phyloP scores from a whole-genome alignment of 2,329 filamentous ascomycete species.

The Fusarium floridanum region DNA sequence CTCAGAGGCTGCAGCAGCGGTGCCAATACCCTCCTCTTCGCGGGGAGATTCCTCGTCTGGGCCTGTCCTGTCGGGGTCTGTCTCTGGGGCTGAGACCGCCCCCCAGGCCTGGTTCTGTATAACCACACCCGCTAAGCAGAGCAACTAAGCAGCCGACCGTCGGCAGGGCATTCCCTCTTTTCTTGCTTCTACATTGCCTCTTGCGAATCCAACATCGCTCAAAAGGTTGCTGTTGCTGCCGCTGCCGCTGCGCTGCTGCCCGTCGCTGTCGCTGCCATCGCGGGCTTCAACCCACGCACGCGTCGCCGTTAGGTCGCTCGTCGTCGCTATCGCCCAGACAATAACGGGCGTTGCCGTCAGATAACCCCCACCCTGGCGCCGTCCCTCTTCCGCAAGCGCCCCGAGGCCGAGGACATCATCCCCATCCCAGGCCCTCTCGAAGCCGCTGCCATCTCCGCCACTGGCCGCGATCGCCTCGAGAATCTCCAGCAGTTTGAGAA shows the following conservation, averaged over 20 bases:
- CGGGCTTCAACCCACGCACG: conserved; percentile 41
- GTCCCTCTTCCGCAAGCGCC: conserved; percentile 60
- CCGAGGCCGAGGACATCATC: conserved; percentile 60
- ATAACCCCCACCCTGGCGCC: conserved; percentile 48
- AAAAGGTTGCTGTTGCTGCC: conserved; percentile 2
- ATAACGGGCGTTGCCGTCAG: conserved; percentile 7
- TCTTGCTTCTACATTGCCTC: conserved; percentile 32
- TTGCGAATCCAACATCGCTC: conserved; percentile 25
- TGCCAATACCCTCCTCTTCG: conserved; percentile 34
- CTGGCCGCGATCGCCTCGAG: conserved; percentile 57
- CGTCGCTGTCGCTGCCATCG: conserved; percentile 31
- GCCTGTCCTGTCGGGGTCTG: conserved; percentile 25
- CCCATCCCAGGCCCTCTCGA: conserved; percentile 56
- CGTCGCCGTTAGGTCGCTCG: conserved; percentile 29
- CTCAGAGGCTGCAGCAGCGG: background rate
- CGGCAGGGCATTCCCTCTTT: conserved; percentile 27
- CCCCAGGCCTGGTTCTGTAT: conserved; percentile 31
- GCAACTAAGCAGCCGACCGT: conserved; percentile 32
- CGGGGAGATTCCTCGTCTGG: conserved; percentile 33
- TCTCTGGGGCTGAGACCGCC: conserved; percentile 36
- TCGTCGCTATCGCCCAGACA: conserved; percentile 23
- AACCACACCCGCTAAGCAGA: conserved; percentile 31
- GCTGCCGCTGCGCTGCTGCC: background rate
- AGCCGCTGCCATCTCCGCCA: conserved; percentile 55
- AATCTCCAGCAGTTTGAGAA: conserved; percentile 69